These are phyloP conservation scores for Cercospora zeae-maydis DNA, from an alignment of 2,329 filamentous ascomycete species.

Conservation along the genomic window DNA sequence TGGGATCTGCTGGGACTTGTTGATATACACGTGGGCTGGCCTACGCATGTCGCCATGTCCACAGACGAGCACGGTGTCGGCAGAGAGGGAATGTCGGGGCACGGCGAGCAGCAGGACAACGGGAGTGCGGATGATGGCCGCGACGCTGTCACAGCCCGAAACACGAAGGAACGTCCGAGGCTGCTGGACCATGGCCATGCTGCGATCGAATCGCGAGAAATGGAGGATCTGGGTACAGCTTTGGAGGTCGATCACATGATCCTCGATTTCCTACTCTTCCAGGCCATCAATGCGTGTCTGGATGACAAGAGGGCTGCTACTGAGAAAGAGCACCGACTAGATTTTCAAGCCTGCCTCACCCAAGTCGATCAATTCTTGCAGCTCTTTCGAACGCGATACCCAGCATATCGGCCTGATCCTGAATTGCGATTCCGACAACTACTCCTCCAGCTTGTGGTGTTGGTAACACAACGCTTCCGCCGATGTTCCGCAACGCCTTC, in stretches of 20 bases:
- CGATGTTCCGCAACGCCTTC: constrained; percentile 40
- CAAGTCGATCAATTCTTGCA: constrained; percentile 42
- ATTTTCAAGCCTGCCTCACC: constrained; percentile 16
- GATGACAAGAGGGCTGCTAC: constrained; percentile 20
- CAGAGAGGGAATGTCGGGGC: neutral
- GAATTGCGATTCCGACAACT: constrained; percentile 49
- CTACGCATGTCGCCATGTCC: neutral
- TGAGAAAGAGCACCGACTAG: neutral
- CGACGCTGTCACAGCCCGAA: neutral
- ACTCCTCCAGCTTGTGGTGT: constrained; percentile 46
- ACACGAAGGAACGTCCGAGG: constrained; percentile 14
- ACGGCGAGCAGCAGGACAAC: neutral
- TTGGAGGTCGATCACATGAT: constrained; percentile 54
- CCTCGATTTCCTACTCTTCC: constrained; percentile 54
- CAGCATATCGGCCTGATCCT: constrained; percentile 33
- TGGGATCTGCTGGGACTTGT: no score
- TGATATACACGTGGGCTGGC: neutral
- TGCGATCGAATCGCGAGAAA: constrained; percentile 18
- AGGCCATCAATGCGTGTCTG: constrained; percentile 45
- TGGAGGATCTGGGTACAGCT: constrained; percentile 36
- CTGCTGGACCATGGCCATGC: constrained; percentile 9
- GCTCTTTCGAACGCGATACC: constrained; percentile 43
- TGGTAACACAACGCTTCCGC: constrained; percentile 45
- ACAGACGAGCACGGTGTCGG: neutral
- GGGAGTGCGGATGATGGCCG: neutral